Conservation (phyloP, 192 early-diverging fungal species). For the Linderina pennispora region DNA sequence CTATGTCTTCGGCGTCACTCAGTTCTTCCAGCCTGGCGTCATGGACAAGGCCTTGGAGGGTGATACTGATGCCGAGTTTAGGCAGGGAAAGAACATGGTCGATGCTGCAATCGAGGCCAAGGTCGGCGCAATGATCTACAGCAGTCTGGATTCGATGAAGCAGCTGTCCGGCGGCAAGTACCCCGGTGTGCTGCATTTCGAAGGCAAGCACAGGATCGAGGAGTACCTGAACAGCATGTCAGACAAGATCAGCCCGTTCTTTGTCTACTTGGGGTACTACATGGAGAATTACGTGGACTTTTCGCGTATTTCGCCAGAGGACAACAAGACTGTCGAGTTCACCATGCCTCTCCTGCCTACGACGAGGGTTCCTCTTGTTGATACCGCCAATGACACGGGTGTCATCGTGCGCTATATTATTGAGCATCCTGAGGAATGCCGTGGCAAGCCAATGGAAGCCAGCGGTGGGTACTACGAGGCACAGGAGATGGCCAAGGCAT, state of each 20-base stretch:
- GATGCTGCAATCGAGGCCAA: constrained; percentile 25
- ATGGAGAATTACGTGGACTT: constrained; percentile 9
- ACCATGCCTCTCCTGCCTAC: neutral
- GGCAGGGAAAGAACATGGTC: constrained; percentile 25
- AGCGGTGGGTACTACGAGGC: constrained; percentile 1
- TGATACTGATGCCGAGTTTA: constrained; percentile 20
- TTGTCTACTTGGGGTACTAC: constrained; percentile 2
- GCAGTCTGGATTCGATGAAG: constrained; percentile 19
- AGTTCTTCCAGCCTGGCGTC: constrained; percentile 19
- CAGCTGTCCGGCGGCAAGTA: constrained; percentile 19
- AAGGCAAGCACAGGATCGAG: constrained; percentile 5
- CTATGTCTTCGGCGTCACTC: constrained; percentile 26
- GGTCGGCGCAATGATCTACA: constrained; percentile 16
- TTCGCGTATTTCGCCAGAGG: constrained; percentile 3
- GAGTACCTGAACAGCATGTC: constrained; percentile 1
- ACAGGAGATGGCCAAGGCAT: neutral
- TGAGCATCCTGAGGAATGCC: neutral
- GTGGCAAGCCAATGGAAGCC: neutral
- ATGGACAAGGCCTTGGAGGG: constrained; percentile 5
- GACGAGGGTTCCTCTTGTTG: neutral
- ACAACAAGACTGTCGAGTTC: constrained; percentile 8
- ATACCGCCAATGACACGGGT: neutral
- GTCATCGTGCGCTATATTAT: neutral
- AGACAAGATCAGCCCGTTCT: neutral
- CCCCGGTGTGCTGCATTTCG: constrained; percentile 7